Evolutionary conservation across 768 basidiomycete species (phyloP), one percentile per base, ranked within the genome.

Genomic region (Boletus sp.): DNA sequence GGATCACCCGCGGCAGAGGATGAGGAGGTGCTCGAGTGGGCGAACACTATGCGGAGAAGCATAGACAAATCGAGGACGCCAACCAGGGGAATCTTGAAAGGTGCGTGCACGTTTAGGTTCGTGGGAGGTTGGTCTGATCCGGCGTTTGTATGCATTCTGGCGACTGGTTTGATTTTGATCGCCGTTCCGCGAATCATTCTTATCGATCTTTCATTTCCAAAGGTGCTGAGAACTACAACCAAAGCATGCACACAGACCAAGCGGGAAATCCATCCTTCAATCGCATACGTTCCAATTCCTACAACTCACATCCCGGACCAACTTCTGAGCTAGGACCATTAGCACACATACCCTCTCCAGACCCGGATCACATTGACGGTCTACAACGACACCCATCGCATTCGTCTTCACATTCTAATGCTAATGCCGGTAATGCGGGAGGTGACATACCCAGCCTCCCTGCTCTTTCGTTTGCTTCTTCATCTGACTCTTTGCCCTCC

Each of bases 341-440:
- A 39, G 87, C 90, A 30, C 85, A 82, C 51, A 85, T 94, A 54
- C 90, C 91, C 47, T 83, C 86, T 7, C 86, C 89, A 3, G 89
- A 94, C 65, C 88, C 90, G 50, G 88, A 87, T 66, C 86, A 89
- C 59, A 93, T 90, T 59, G 93, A 90, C 61, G 92, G 88, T n/a
- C 78, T 94, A 53, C 88, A 90, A 59, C 79, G 83, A 65, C 85
- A 88, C 66, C 74, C 75, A 35, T 77, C 78, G 11, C 81, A 83
- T 62, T 78, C 80, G n/a, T 77, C 79, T 42, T 68, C 73, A 32
- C 76, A 77, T 54, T 50, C 62, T 60, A 58, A 62, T 42, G 19
- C 56, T 49, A 53, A 61, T 45, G 27, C 56, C 6, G 57, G 63
- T 57, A 61, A 52, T 54, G 19, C 53, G 11, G 63, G 66, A 63